Base-by-base conservation (phyloP, 1,284 basidiomycete genomes). In the Moniliophthora roreri region DNA sequence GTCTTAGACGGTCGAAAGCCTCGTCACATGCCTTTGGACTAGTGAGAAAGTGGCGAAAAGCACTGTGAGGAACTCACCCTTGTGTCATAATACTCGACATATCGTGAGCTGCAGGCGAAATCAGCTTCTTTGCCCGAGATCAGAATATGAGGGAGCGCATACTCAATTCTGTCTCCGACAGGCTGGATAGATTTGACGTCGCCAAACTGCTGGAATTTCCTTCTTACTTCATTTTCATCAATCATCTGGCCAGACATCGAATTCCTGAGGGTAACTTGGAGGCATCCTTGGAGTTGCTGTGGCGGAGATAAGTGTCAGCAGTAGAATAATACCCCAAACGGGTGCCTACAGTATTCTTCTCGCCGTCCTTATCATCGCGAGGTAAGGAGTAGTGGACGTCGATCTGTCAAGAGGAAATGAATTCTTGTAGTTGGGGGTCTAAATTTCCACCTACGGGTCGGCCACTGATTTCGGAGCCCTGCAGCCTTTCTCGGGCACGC, bases 341-440 rank as follows among this genome's bases (percentile, higher is more conserved):
- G 46, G 15, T 34, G 63, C 76, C 58, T 62, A 89, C 91, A 71
- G 94, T 94, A 66, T 95, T 95, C 69, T 90, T 95, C 48, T 95
- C 93, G 41, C 93, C 91, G 50, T 86, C 83, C 62, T 89, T 86
- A 57, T 98, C 94, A 61, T 91, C 93, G 56, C 92, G 87, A 3
- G 96, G 96, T 36, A 99, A 75, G 24, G 93, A 95, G 73, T 95
- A 99, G 69, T 99, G 96, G 0, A 99, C 95, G 75, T 99, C 96
- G 68, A 98, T 96, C 90, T 96, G 63, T 32, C 26, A 32, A 53
- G 60, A 59, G 53, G 26, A 50, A 53, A 54, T 51, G 54, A 51
- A 52, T 57, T 52, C n/a, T 21, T 28, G 11, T 35, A 16, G 34
- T 28, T n/a, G 28, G 41, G n/a, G 1, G 18, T n/a, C 18, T 1